Base-by-base conservation (phyloP, 441 rosid species). In the Arabidopsis lyrata region DNA sequence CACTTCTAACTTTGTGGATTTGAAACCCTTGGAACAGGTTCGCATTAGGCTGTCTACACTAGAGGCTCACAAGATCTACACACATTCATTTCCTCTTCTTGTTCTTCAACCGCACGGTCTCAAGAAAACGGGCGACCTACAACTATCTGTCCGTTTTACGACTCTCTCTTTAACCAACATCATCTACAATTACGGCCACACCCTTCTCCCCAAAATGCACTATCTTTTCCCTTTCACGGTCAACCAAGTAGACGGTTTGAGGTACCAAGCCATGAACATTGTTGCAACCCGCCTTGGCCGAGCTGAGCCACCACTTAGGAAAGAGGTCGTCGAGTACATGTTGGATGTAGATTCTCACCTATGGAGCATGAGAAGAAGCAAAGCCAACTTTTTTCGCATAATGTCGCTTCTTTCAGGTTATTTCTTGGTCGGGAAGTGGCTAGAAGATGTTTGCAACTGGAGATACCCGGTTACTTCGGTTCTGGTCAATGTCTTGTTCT, bases 341-440 rank as follows among this genome's bases (percentile, higher is more conserved):
- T 54, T 88, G 11, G 93, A 88, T 74, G 88, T 88, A 35, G 91
- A 86, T 66, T 88, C 91, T 2, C 88, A 85, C 53, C 63, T 85
- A 71, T 86, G 91, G 93, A 88, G 93, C 76, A 88, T 85, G 91
- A 85, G 91, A 70, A 84, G 89, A 82, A 88, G 89, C 82, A 88
- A 86, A 83, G 93, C 88, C 9, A 86, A 86, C 69, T 86, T 88
- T 72, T 85, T 85, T 39, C 80, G 91, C 8, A 78, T 88, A 20
- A 86, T 84, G 83, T 81, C 90, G 0, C 84, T 88, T 16, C 61
- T 83, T 14, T 84, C 89, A 0, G 82, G 88, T 13, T 72, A 71
- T 76, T 78, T 86, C 62, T 61, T 82, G 0, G 60, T 84, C 5
- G 79, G 72, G 29, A 63, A 72, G 13, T 86, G 90, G 93, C 73